phyloP scores from a whole-genome alignment of 805 yeast species.

The Cyberlindnera saturnus region DNA sequence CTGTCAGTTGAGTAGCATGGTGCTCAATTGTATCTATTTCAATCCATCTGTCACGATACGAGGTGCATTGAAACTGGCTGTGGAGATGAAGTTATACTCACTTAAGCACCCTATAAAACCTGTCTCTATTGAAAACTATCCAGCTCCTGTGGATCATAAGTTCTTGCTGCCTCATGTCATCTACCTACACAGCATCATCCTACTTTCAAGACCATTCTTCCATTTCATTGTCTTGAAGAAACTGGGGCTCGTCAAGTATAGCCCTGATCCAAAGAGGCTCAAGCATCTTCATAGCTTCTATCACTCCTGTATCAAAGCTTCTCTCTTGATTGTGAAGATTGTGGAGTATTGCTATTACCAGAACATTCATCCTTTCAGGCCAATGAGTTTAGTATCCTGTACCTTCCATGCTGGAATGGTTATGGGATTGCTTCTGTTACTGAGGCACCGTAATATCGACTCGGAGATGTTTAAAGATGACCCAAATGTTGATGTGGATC shows the following conservation, averaged over 20 bases:
- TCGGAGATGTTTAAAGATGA: conserved; percentile 15
- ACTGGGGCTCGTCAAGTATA: conserved; percentile 14
- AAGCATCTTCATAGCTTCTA: conserved; percentile 24
- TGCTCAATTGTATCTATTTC: conserved; percentile 29
- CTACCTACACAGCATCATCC: conserved; percentile 31
- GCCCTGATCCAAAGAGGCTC: conserved; percentile 10
- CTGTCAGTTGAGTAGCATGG: conserved; percentile 26
- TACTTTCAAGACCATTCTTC: conserved; percentile 38
- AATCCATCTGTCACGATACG: conserved; percentile 26
- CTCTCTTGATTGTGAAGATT: conserved; percentile 30
- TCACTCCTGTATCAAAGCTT: conserved; percentile 31
- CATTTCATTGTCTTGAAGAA: conserved; percentile 26
- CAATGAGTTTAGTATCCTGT: conserved; percentile 27
- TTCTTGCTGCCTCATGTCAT: conserved; percentile 29
- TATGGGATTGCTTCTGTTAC: conserved; percentile 27
- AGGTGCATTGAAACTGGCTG: conserved; percentile 30
- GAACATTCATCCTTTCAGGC: conserved; percentile 31
- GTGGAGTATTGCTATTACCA: conserved; percentile 22
- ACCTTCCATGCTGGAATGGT: conserved; percentile 33
- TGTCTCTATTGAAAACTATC: conserved; percentile 21
- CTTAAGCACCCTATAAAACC: conserved; percentile 27
- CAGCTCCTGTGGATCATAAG: conserved; percentile 17
- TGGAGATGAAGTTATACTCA: conserved; percentile 31
- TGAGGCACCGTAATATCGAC: conserved; percentile 14
- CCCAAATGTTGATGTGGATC: conserved; percentile 10